Evolutionary conservation across 2,329 filamentous ascomycete genomes (phyloP).

Genomic region (Cadophora malorum): DNA sequence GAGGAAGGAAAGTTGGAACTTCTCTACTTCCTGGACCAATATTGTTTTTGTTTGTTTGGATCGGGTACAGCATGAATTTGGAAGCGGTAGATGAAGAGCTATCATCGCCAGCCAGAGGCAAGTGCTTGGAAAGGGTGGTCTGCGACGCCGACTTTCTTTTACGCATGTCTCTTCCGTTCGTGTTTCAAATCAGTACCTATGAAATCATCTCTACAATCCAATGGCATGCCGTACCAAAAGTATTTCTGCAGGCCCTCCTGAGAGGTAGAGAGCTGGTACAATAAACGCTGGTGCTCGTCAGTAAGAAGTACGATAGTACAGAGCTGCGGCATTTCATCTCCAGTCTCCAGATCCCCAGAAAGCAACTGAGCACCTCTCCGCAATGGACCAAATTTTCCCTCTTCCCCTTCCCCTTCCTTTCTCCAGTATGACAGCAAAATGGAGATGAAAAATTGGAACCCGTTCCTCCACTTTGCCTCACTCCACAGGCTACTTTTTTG

Average conservation of each 20-base stretch:
- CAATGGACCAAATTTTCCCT: background rate
- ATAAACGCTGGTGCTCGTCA: too few relatives aligned
- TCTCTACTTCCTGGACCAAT: too few relatives aligned
- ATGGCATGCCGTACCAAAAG: background rate
- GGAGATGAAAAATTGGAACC: background rate
- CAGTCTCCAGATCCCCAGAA: conserved; percentile 18
- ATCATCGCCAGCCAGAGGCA: too few relatives aligned
- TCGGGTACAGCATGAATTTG: too few relatives aligned
- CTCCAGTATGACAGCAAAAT: background rate
- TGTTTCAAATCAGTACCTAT: background rate
- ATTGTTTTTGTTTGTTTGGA: too few relatives aligned
- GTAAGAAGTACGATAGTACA: background rate
- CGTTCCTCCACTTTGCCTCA: conserved; percentile 14
- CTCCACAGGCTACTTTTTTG: background rate
- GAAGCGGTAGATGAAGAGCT: too few relatives aligned
- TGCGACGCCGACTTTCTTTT: background rate
- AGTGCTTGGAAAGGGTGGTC: too few relatives aligned
- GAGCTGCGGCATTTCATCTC: background rate
- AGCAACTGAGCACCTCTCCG: background rate
- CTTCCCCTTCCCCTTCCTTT: conserved; percentile 2
- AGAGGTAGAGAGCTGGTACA: too few relatives aligned
- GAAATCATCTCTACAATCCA: background rate
- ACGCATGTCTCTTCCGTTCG: background rate
- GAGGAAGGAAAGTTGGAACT: too few relatives aligned
- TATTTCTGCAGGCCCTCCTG: background rate